Percentiles rank a stretch among this genome's conserved stretches.
phyloP scores from a whole-genome alignment of 140 eudicot species.

The Cichorium intybus region DNA sequence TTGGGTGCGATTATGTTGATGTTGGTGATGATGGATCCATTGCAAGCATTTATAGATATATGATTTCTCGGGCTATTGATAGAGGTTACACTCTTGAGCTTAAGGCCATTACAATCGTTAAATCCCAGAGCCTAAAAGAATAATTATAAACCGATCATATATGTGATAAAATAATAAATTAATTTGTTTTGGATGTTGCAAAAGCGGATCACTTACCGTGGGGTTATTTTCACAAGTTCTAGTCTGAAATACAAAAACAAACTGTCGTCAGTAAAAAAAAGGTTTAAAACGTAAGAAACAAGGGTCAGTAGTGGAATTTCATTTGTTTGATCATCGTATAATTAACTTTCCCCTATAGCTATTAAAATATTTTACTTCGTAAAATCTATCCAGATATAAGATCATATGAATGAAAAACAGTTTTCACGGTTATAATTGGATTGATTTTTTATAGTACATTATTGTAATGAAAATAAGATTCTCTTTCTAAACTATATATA shows the following conservation, averaged over 20 bases:
- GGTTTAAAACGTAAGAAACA: too few relatives aligned
- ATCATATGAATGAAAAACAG: too few relatives aligned
- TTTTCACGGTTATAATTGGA: too few relatives aligned
- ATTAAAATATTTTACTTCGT: too few relatives aligned
- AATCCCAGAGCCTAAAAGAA: conserved; percentile 34
- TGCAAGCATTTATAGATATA: conserved; percentile 25
- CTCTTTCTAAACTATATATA: too few relatives aligned
- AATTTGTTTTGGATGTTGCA: background rate
- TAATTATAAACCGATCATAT: background rate
- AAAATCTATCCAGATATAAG: too few relatives aligned
- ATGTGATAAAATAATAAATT: background rate
- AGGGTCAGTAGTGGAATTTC: too few relatives aligned
- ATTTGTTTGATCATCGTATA: too few relatives aligned
- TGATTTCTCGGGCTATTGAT: conserved; percentile 45
- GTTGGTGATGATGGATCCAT: conserved; percentile 13
- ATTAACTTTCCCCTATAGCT: too few relatives aligned
- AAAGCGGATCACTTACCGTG: conserved; percentile 14
- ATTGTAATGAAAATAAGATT: too few relatives aligned
- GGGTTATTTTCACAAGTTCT: conserved; percentile 20
- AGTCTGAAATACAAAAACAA: conserved; percentile 8
- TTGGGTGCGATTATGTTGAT: conserved; percentile 31
- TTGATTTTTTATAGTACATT: background rate
- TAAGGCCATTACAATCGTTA: conserved; percentile 30
- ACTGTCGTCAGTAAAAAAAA: too few relatives aligned
- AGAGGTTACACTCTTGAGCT: conserved; percentile 16